These are phyloP conservation scores for Cryptosporidium sp. DNA, from an alignment of 169 alveolate species.

Conservation along the genomic window DNA sequence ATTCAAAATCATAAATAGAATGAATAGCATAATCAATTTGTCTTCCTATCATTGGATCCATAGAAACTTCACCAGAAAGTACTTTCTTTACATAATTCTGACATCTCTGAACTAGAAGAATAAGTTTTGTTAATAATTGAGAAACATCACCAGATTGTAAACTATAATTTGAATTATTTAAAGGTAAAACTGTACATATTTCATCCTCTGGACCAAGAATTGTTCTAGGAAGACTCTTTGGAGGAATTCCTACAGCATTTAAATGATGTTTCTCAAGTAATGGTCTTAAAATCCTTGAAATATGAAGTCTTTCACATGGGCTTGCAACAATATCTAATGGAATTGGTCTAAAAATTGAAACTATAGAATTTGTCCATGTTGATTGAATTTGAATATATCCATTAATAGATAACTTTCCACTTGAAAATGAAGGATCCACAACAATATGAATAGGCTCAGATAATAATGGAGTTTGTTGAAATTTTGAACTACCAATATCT, in stretches of 20 bases:
- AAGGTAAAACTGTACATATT: slow-evolving; percentile 60
- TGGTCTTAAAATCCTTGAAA: slow-evolving; percentile 47
- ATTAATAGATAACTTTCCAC: slow-evolving; percentile 87
- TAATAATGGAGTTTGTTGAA: slow-evolving; percentile 89
- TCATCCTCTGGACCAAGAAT: slow-evolving; percentile 73
- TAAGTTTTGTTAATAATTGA: slow-evolving; percentile 30
- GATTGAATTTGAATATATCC: slow-evolving; percentile 76
- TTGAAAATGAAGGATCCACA: slow-evolving; percentile 91
- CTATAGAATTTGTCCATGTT: slow-evolving; percentile 41
- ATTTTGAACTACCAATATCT: slow-evolving; percentile 84
- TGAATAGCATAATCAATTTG: slow-evolving; percentile 70
- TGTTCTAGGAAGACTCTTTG: slow-evolving; percentile 53
- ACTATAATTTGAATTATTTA: slow-evolving; percentile 21
- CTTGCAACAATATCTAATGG: slow-evolving; percentile 69
- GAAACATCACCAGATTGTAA: slow-evolving; percentile 22
- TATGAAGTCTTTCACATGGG: slow-evolving; percentile 60
- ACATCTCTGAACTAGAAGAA: slow-evolving; percentile 58
- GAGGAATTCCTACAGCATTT: slow-evolving; percentile 68
- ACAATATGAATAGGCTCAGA: slow-evolving; percentile 91
- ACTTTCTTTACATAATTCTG: slow-evolving; percentile 48
- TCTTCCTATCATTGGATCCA: slow-evolving; percentile 60
- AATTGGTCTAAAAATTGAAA: slow-evolving; percentile 43
- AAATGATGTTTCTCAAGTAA: slow-evolving; percentile 62
- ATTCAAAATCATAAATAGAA: slow-evolving; percentile 54
- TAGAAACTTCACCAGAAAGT: slow-evolving; percentile 19